These are phyloP conservation scores for Bidens hawaiensis DNA, from an alignment of 140 eudicot genomes.

Conservation along the genomic window DNA sequence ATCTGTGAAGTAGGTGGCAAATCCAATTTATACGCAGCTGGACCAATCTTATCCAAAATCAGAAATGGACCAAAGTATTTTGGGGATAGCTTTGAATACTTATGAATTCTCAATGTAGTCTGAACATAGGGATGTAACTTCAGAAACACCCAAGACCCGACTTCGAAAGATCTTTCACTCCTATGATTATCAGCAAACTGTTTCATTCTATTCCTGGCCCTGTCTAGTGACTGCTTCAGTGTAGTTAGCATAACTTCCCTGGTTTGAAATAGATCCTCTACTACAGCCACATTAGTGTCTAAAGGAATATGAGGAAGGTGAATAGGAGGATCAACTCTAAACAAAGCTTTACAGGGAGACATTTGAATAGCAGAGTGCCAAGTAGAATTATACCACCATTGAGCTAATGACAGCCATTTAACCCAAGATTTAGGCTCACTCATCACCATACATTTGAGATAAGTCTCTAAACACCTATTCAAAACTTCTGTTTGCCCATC, in stretches of 20 bases:
- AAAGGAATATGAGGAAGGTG: background rate
- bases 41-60: background rate
- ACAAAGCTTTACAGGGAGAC: background rate
- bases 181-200: background rate
- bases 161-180: too few relatives aligned
- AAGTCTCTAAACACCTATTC: background rate
- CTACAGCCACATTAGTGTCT: background rate
- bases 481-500: background rate
- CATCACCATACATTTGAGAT: background rate
- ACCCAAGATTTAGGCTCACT: background rate
- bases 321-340: background rate
- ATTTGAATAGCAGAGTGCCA: background rate
- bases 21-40: background rate
- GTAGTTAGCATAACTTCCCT: background rate
- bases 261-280: background rate
- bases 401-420: background rate
- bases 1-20: background rate
- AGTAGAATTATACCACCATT: background rate
- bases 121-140: background rate
- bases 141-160: background rate
- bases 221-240: background rate
- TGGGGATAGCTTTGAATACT: background rate
- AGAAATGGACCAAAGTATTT: background rate
- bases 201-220: background rate
- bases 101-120: background rate